Conservation (phyloP, 768 basidiomycete genomes). For the Agrocybe chaxingu region DNA sequence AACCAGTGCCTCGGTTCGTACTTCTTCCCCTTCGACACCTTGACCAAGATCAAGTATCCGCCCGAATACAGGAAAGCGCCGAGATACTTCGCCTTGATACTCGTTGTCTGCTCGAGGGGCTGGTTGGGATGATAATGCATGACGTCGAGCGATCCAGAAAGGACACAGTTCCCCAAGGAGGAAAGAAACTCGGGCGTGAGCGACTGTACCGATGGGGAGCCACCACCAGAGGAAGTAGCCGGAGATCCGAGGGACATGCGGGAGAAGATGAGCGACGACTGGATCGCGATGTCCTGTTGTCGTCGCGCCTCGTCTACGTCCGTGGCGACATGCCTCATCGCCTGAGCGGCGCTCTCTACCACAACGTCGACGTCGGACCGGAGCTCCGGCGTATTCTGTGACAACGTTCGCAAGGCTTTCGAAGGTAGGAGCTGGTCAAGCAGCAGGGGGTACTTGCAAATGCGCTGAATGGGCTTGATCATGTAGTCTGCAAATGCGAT, state of each 20-base stretch:
- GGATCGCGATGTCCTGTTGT: constrained; percentile 57
- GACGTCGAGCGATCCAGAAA: constrained; percentile 87
- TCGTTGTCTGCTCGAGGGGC: constrained; percentile 39
- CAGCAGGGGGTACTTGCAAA: constrained; percentile 93
- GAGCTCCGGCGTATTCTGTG: constrained; percentile 10
- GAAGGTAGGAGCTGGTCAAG: constrained; percentile 63
- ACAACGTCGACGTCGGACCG: constrained; percentile 38
- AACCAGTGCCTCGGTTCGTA: constrained; percentile 94
- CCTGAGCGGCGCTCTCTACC: constrained; percentile 54
- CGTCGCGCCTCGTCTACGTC: constrained; percentile 82
- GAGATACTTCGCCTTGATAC: constrained; percentile 78
- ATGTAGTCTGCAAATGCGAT: constrained; percentile 82
- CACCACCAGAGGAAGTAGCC: constrained; percentile 17
- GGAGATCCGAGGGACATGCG: constrained; percentile 46
- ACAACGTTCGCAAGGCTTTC: constrained; percentile 24
- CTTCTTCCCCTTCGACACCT: constrained; percentile 72
- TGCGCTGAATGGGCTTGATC: constrained; percentile 95
- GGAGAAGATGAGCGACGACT: constrained; percentile 66
- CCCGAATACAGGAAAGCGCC: constrained; percentile 87
- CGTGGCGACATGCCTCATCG: constrained; percentile 73
- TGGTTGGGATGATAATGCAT: constrained; percentile 62
- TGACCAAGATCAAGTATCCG: constrained; percentile 84
- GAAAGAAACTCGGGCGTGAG: constrained; percentile 58
- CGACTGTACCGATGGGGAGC: constrained; percentile 28
- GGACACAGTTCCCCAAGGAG: constrained; percentile 73